Conservation (phyloP, 129 eudicot species). For the Kitagawia praeruptora region DNA sequence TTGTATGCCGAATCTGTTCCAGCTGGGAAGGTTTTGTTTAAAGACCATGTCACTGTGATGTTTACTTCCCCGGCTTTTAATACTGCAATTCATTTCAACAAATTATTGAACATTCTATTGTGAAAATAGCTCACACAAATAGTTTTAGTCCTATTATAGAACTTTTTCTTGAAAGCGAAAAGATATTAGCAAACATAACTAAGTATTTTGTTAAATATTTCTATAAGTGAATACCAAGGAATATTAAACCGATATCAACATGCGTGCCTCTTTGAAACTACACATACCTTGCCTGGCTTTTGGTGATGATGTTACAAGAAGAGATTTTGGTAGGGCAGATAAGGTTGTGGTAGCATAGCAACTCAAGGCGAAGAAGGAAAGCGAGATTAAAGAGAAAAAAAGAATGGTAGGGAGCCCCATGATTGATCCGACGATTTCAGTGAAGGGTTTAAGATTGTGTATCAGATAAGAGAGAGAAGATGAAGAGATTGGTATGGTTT, state of each 20-base stretch:
- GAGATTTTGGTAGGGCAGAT: slow-evolving; percentile 37
- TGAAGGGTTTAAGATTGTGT: too few species aligned
- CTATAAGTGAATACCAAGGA: too few species aligned
- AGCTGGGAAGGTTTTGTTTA: slow-evolving; percentile 26
- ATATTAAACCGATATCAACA: too few species aligned
- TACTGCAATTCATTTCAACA: slow-evolving; percentile 26
- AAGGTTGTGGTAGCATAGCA: slow-evolving; percentile 29
- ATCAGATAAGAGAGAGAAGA: background rate
- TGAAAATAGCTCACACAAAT: background rate
- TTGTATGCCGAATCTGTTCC: slow-evolving; percentile 44
- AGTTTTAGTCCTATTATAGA: background rate
- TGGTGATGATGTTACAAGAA: slow-evolving; percentile 32
- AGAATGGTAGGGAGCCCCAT: slow-evolving; percentile 7
- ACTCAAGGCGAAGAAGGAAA: slow-evolving; percentile 27
- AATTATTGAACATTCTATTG: background rate
- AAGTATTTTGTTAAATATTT: background rate
- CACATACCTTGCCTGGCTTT: slow-evolving; percentile 36
- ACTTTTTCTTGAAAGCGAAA: too few species aligned
- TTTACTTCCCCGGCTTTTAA: slow-evolving; percentile 44
- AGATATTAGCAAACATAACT: too few species aligned
- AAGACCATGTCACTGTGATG: slow-evolving; percentile 49
- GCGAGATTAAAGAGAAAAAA: slow-evolving; percentile 19
- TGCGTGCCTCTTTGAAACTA: background rate
- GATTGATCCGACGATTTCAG: background rate
- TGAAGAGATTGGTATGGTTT: background rate